Conservation (phyloP, 768 basidiomycete species). For the Lactarius deliciosus region DNA sequence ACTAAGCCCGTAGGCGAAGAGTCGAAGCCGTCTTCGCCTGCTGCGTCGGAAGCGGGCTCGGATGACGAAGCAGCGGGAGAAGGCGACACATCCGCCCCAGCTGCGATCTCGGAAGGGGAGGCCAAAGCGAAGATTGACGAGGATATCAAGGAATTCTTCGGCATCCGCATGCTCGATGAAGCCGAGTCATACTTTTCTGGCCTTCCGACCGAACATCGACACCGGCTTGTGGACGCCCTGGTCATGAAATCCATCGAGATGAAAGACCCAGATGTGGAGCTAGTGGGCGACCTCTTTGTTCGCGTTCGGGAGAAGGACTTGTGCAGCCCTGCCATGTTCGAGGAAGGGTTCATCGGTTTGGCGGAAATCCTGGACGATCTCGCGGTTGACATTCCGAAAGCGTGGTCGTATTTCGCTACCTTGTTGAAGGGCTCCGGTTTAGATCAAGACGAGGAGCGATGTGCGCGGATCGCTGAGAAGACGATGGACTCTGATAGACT, state of each 20-base stretch:
- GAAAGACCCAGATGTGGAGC: conserved; percentile 75
- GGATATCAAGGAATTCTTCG: conserved; percentile 85
- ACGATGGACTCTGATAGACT: conserved; percentile 60
- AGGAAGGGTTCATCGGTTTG: conserved; percentile 67
- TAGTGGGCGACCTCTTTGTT: conserved; percentile 75
- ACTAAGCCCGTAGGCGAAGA: conserved; percentile 60
- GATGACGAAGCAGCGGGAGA: conserved; percentile 47
- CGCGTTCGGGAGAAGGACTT: conserved; percentile 59
- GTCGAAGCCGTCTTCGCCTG: conserved; percentile 40
- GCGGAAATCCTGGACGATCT: conserved; percentile 86
- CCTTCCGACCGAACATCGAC: conserved; percentile 64
- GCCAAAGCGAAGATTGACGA: conserved; percentile 76
- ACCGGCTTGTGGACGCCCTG: conserved; percentile 70
- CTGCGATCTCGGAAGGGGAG: conserved; percentile 62
- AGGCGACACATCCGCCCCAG: conserved; percentile 29
- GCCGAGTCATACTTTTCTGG: conserved; percentile 83
- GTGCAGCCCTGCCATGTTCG: conserved; percentile 60
- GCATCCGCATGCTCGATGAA: conserved; percentile 79
- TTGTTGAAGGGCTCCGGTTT: conserved; percentile 72
- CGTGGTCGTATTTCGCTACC: conserved; percentile 69
- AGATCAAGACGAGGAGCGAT: conserved; percentile 54
- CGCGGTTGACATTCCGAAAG: conserved; percentile 87
- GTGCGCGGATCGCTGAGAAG: conserved; percentile 57
- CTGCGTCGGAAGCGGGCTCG: conserved; percentile 49
- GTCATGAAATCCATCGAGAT: conserved; percentile 72